Conservation (phyloP, 495 filamentous ascomycete genomes). For the Astrocystis sublimbata region DNA sequence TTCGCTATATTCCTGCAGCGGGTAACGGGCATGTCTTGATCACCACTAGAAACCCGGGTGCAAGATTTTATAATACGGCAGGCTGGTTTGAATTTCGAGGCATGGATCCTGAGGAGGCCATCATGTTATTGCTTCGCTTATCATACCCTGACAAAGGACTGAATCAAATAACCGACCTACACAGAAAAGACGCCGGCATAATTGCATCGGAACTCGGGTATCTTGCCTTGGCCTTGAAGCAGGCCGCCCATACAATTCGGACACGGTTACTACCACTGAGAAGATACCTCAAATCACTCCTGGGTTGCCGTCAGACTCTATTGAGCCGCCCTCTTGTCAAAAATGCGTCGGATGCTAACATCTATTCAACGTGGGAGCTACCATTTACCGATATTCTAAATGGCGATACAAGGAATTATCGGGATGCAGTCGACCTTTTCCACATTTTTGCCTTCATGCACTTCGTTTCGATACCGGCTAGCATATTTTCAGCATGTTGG, state of each 20-base stretch:
- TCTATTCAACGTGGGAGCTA: slow-evolving; percentile 35
- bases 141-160: slow-evolving; percentile 10
- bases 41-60: slow-evolving; percentile 43
- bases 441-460: slow-evolving; percentile 42
- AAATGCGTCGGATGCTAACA: slow-evolving; percentile 18
- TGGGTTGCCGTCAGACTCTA: slow-evolving; percentile 22
- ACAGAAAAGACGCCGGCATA: slow-evolving; percentile 23
- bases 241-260: slow-evolving; percentile 30
- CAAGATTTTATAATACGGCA: slow-evolving; percentile 32
- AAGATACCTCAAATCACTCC: slow-evolving; percentile 21
- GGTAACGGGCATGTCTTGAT: slow-evolving; percentile 39
- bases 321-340: slow-evolving; percentile 15
- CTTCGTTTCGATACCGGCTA: slow-evolving; percentile 28
- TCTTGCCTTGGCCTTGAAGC: slow-evolving; percentile 30
- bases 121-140: slow-evolving; percentile 24
- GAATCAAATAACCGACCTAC: slow-evolving; percentile 18
- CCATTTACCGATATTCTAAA: slow-evolving; percentile 25
- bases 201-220: slow-evolving; percentile 23
- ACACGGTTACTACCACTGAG: slow-evolving; percentile 21
- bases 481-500: slow-evolving; percentile 17
- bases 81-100: slow-evolving; percentile 32
- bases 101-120: slow-evolving; percentile 28
- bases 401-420: slow-evolving; percentile 13
- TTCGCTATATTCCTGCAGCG: slow-evolving; percentile 39
- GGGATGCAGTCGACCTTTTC: slow-evolving; percentile 28